Base-by-base conservation (phyloP, 805 yeast species). In the Kodamaea nitidulidarum region DNA sequence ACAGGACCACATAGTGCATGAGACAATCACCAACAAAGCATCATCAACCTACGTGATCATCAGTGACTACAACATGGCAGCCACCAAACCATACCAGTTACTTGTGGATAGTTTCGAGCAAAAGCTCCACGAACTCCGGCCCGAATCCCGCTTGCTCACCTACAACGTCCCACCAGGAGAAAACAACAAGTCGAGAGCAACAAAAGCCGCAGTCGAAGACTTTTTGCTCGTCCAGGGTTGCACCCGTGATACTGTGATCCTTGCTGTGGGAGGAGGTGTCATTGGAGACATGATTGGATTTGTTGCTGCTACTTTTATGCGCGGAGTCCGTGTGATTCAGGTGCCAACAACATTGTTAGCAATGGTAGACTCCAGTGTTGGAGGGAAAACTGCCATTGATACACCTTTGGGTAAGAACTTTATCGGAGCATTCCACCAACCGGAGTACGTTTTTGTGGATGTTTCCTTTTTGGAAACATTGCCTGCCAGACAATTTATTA, bases 231-330 rank as follows among this genome's bases (percentile, higher is more conserved):
- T 64, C 4, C 65, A 87, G 55, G 95, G 95, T 17, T 93, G 98
- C 62, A 93, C 98, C 11, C 78, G 98, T 63, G 98, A 93, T 60
- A 88, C 98, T 2, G 87, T 93, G 17, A 80, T 93, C 41, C 65
- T 93, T 35, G 98, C 98, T 7, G 78, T 93, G 43, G 98, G 98
- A 45, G 98, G 98, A 49, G 98, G 98, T 52, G 95, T 93, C 38
- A 91, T 93, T 61, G 98, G 98, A 44, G 98, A 93, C 58, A 91
- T 93, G 98, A 86, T 91, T 49, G 98, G 98, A 3, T 93, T 80
- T 59, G 98, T 93, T 30, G 98, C 98, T n/a, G 91, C 98, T 22
- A 93, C 98, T 2, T 93, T 93, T 61, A 93, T 93, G 98, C 78
- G 98, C 59, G 98, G 98, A 41, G 95, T 93, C 7, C 75, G 96